Base-by-base conservation (phyloP, 495 filamentous ascomycete genomes). In the Aspergillus cavernicola region DNA sequence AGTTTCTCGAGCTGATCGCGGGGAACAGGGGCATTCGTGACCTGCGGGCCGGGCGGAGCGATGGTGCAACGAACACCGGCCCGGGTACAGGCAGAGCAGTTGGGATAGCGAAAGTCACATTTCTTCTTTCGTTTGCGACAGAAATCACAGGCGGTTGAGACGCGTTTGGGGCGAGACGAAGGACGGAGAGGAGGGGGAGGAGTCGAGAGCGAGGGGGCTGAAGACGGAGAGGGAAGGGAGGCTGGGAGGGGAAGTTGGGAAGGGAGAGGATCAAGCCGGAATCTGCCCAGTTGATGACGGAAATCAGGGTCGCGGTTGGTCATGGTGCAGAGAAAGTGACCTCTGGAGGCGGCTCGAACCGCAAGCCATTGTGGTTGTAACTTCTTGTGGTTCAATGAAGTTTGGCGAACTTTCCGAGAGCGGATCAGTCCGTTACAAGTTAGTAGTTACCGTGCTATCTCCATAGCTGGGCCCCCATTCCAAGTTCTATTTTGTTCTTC, bases 111-210 rank as follows among this genome's bases (percentile, higher is more conserved):
- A 46, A 79, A 78, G 51, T 80, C 77, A 57, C 77, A 80, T 65
- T 79, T 78, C 43, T 78, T 80, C 64, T 80, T 80, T 10, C 77
- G 63, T 48, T 75, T 77, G 39, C 77, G 71, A 64, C 77, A 80
- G 29, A 78, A 75, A 50, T 79, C 76, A 57, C 77, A 80, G 18
- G 77, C 77, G 1, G 72, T 76, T 12, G 72, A 74, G 18, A 76
- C 72, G 23, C 72, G 72, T 52, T 76, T 76, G 31, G 52, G 19
- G 24, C 24, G 46, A 6, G 46, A 50, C 1, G 35, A 58, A 42
- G 38, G 54, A 20, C 10, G 55, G n/a, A 11, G 45, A 36, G 11
- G 54, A 3, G 45, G 18, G 32, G 36, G 48, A n/a, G 47, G 37
- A 13, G 39, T 15, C 5, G 42, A 29, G 15, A 32, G 15, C 6